These are phyloP conservation scores for Quercus berberidifolia DNA, from an alignment of 306 rosid genomes.

Conservation along the genomic window DNA sequence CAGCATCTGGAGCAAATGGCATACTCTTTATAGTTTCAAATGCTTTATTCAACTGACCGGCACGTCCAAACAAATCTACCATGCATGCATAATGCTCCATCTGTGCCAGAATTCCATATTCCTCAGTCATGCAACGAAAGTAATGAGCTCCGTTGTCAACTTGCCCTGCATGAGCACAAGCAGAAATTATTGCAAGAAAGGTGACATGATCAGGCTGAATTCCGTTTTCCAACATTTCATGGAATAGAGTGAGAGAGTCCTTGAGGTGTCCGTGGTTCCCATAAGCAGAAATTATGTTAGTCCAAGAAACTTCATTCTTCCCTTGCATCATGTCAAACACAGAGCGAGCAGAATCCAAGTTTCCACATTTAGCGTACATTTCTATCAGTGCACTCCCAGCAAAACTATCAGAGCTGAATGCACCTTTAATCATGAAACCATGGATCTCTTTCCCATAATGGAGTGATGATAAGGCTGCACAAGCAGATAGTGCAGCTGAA, in stretches of 20 bases:
- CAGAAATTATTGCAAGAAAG: slow-evolving; percentile 73
- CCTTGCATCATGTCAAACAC: slow-evolving; percentile 59
- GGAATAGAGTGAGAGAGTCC: slow-evolving; percentile 55
- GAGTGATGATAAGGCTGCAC: slow-evolving; percentile 61
- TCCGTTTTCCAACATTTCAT: slow-evolving; percentile 52
- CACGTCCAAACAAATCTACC: slow-evolving; percentile 80
- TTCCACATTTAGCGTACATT: slow-evolving; percentile 88
- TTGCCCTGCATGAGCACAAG: slow-evolving; percentile 78
- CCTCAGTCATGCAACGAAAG: slow-evolving; percentile 59
- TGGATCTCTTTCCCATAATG: slow-evolving; percentile 71
- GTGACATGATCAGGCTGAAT: slow-evolving; percentile 77
- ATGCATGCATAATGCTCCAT: slow-evolving; percentile 78
- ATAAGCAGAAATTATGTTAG: slow-evolving; percentile 72
- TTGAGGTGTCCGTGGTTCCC: slow-evolving; percentile 61
- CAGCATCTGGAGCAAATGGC: slow-evolving; percentile 79
- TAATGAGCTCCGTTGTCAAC: slow-evolving; percentile 56
- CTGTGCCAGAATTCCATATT: slow-evolving; percentile 53
- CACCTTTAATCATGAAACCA: slow-evolving; percentile 50
- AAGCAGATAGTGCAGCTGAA: slow-evolving; percentile 66
- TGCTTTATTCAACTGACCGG: slow-evolving; percentile 65
- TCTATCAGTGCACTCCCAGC: slow-evolving; percentile 68
- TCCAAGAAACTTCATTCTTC: slow-evolving; percentile 87
- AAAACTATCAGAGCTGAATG: slow-evolving; percentile 45
- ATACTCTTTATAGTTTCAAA: slow-evolving; percentile 59
- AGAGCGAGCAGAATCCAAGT: slow-evolving; percentile 40